Base-by-base conservation (phyloP, 1,284 basidiomycete genomes). In the Tylopilus sp. region DNA sequence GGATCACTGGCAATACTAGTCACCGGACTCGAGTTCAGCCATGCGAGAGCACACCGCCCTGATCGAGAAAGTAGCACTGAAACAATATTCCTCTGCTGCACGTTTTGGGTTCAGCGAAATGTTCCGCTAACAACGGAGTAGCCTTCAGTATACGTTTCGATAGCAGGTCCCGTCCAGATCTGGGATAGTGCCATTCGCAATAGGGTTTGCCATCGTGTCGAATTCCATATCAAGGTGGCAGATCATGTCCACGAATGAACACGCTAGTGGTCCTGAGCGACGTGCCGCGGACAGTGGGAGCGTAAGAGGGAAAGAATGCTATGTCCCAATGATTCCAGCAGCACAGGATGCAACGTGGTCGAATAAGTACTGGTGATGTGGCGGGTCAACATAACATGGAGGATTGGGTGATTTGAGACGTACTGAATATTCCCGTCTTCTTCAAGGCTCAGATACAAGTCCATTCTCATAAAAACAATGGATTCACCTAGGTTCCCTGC, bases 221-320 rank as follows among this genome's bases (percentile, higher is more conserved):
- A 56, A 62, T n/a, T 55, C 53, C 21, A 41, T 45, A 15, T 60
- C 60, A 12, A 62, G 18, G 26, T 46, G 43, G 7, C 44, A 48
- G 9, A 60, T 51, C 45, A 62, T 46, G 13, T 60, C 51, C 30
- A 59, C 34, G 15, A 62, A 46, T 1, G 44, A 42, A 40, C 34
- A 21, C 41, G 39, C 53, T 49, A 6, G 41, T 15, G 12, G 63
- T n/a, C n/a, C n/a, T n/a, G 21, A 11, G 52, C 48, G 34, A 60
- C n/a, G n/a, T n/a, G n/a, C n/a, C n/a, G n/a, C n/a, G n/a, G n/a
- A 63, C 12, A 63, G 19, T 2, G 41, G 58, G 12, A 58, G 62
- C 12, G 12, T 29, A 8, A 10, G 12, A 10, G 11, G 28, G 28
- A 29, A 29, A 29, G 28, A 29, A 26, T 26, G n/a, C n/a, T n/a